Evolutionary conservation across 2,329 filamentous ascomycete species (phyloP).

Genomic region (Paraphoma sp.): DNA sequence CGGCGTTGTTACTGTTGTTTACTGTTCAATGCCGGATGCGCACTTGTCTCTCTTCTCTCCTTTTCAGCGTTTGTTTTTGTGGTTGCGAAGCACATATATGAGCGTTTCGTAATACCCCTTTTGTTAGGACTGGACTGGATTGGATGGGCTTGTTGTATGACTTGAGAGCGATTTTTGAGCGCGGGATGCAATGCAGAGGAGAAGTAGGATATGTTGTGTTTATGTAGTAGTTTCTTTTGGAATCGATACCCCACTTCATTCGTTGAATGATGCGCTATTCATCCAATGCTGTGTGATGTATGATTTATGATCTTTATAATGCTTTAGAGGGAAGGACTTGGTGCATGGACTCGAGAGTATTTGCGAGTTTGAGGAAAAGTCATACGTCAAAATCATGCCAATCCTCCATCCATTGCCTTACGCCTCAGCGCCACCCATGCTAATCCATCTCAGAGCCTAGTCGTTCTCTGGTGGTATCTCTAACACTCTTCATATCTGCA

Average conservation of each 20-base stretch:
- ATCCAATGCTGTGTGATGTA: neutral
- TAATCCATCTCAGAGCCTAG: neutral
- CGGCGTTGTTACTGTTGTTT: neutral
- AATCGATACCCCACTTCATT: neutral
- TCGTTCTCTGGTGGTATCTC: slow-evolving; percentile 7
- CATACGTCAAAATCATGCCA: neutral
- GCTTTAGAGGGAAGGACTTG: too few species aligned
- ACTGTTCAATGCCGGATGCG: neutral
- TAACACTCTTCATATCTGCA: slow-evolving; percentile 19
- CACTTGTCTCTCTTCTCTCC: neutral
- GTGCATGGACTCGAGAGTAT: too few species aligned
- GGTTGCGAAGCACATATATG: neutral
- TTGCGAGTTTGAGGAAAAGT: too few species aligned
- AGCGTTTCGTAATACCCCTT: neutral
- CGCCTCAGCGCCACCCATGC: neutral
- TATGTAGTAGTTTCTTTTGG: neutral
- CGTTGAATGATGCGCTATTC: neutral
- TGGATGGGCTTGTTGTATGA: neutral
- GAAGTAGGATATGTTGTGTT: too few species aligned
- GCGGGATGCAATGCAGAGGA: neutral
- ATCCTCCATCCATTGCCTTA: neutral
- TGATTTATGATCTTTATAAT: neutral
- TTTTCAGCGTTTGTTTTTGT: neutral
- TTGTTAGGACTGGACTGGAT: too few species aligned
- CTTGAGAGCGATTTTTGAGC: neutral